Evolutionary conservation across 306 rosid species (phyloP).

Genomic region (Adenanthera pavonina): DNA sequence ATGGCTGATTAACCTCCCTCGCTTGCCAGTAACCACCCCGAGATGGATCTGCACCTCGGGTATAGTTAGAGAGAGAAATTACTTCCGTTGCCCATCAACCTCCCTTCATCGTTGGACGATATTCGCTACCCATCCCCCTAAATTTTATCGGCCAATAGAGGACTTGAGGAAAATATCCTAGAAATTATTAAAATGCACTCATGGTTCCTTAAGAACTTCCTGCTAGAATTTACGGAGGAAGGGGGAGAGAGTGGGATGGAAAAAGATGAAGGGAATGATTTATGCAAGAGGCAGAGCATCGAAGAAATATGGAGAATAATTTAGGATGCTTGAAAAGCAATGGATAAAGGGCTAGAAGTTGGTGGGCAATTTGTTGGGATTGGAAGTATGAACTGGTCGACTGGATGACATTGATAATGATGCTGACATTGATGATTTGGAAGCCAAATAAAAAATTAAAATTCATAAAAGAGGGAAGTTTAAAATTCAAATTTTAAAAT

Average conservation of each 20-base stretch:
- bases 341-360: constrained; percentile 52
- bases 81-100: too few relatives aligned
- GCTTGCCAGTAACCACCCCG: too few relatives aligned
- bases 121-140: too few relatives aligned
- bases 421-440: constrained; percentile 82
- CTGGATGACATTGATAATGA: constrained; percentile 73
- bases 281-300: constrained; percentile 48
- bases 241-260: constrained; percentile 41
- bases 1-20: too few relatives aligned
- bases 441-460: constrained; percentile 1
- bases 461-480: too few relatives aligned
- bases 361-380: constrained; percentile 64
- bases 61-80: too few relatives aligned
- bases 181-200: constrained; percentile 71
- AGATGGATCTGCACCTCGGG: too few relatives aligned
- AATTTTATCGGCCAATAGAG: too few relatives aligned
- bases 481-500: too few relatives aligned
- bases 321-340: constrained; percentile 73
- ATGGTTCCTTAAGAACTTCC: constrained; percentile 78
- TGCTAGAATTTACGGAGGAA: constrained; percentile 70
- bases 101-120: too few relatives aligned
- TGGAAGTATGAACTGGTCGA: constrained; percentile 70
- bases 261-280: constrained; percentile 40
- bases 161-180: constrained; percentile 46
- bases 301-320: constrained; percentile 74